Base-by-base conservation (phyloP, 2,329 filamentous ascomycete species). In the Mollisia scopiformis region DNA sequence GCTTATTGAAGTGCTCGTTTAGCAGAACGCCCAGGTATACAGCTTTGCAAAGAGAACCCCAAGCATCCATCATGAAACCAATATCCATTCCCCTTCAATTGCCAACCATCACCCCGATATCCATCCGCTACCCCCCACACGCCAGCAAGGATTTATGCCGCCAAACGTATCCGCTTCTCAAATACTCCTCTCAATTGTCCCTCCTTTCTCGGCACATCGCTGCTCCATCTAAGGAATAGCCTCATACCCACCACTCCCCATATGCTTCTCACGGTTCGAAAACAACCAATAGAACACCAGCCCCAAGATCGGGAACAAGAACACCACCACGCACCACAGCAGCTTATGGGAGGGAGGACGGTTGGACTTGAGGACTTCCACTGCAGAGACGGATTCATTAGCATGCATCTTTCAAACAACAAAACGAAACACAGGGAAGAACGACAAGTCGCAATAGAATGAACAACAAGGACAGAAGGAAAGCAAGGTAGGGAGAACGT, bases 361-460 rank as follows among this genome's bases (percentile, higher is more conserved):
- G 74, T 82, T 86, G 41, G 85, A 88, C 74, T 88, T 84, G 59
- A 88, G 75, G 65, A 88, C 82, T 75, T 88, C 86, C 68, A 88
- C 86, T 88, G 65, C 21, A 64, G 21, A 7, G 6, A 19, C 13
- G 30, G 16, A 41, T 19, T 41, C 37, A 19, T 28, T 47, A 16
- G 8, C 43, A 47, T 13, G 14, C 6, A 46, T 27, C 28, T 23
- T 4, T 27, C 43, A 14, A 47, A 16, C 25, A 47, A 3, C 25
- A 16, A 28, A 3, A 25, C 2, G 7, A 2, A 28, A 47, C 11
- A 27, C 5, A 16, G 41, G 41, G 16, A 25, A 11, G 5, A 14
- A 28, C 19, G 31, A 35, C 8, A 10, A 10, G 19, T 7, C 4
- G 33, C 3, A 31, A 30, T 8, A 19, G 10, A 27, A 52, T 25